Evolutionary conservation across 116 monocot genomes (phyloP), one percentile per base, ranked within the genome.

Genomic region (Phalaenopsis hybrid): DNA sequence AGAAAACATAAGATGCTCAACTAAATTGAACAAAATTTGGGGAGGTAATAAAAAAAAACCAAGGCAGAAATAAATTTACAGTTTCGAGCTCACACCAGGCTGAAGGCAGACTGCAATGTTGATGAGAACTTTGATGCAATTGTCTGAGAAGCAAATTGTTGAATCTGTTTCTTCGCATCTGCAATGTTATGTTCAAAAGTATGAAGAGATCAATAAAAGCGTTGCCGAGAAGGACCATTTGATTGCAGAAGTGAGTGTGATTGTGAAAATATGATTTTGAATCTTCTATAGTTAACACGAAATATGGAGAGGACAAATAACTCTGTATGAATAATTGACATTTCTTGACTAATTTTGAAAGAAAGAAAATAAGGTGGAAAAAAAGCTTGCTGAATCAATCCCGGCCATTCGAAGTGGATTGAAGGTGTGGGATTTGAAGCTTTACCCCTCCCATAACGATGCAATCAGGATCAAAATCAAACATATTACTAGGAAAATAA

Each of bases 131-230:
- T 78, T 49, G 83, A 78, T 37, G 83, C 78, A 83, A 83, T 83
- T 34, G 83, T 83, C 55, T 83, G 78, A 12, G 78, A 63, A 18
- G 83, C 83, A 70, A 83, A 83, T 67, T 83, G 82, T 44, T 82
- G 77, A 28, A 82, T 59, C 77, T 82, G 82, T 82, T 82, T 82
- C 82, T 82, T 82, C 23, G 83, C 83, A 83, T 83, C 83, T 83
- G 78, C 61, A 51, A 51, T 10, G 12, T 51, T 8, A 11, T 10
- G 10, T 51, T 51, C 12, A 2, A 8, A 12, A 52, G 52, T 6
- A 34, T 25, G 2, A 70, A 3, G 33, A 10, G 33, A 70, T n/a
- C 17, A 2, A 61, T 61, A n/a, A 61, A 61, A 61, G n/a, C 7
- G n/a, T 61, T n/a, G 6, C 61, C 61, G 6, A 61, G 28, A 21